Base-by-base conservation (phyloP, 1,284 basidiomycete genomes). In the Termitomyces sp. region DNA sequence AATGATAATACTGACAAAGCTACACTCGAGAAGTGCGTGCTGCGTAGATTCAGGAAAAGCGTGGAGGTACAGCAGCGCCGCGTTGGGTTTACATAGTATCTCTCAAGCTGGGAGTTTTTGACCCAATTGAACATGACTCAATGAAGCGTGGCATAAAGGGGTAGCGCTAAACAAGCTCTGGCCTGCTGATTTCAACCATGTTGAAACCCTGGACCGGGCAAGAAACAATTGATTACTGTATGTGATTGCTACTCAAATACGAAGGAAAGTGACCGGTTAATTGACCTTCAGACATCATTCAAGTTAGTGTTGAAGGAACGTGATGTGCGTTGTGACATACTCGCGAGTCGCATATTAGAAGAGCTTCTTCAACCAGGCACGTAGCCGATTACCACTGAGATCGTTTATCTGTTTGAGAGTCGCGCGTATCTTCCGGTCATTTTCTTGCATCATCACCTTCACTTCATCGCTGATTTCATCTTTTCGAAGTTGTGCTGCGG, bases 381-480 rank as follows among this genome's bases (percentile, higher is more conserved):
- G 38, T 40, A 48, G 26, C 24, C 46, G 46, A 16, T 53, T 53
- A 8, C 51, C 51, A n/a, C 51, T 53, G n/a, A 53, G 51, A 28
- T 48, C 51, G 19, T 53, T 41, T 16, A 53, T 53, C 9, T 53
- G 51, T n/a, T 34, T 38, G 16, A 53, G 37, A 30, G 51, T 53
- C 18, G 51, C 45, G 5, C 39, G 45, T 30, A 53, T 53, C 40
- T 53, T 53, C 34, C 24, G 40, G 33, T 48, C 46, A 21, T 41
- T 52, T 21, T 52, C 50, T n/a, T 41, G 50, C 50, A 52, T 46
- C 33, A 52, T 52, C 10, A 39, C 39, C 18, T 52, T 52, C 3
- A 41, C 50, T 31, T 52, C 43, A 26, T 46, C 44, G 45, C 50
- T 52, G 33, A 31, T 37, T 28, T 47, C 50, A 13, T 52, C 50